These are phyloP conservation scores for Diaporthe nobilis DNA, from an alignment of 2,329 filamentous ascomycete species.

Conservation along the genomic window DNA sequence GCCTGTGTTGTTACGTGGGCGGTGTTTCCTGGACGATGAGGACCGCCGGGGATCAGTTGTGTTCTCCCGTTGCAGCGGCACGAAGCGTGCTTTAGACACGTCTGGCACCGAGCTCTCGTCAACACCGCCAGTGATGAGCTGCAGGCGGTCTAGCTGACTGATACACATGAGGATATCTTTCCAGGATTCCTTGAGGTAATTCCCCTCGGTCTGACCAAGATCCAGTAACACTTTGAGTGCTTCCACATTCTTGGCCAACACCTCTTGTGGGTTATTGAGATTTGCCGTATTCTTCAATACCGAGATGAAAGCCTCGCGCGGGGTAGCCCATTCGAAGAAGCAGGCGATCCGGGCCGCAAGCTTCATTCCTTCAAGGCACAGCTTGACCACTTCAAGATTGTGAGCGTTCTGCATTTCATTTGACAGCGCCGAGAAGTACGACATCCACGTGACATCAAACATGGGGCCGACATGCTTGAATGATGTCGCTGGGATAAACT, in stretches of 20 bases:
- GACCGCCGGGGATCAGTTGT: conserved; percentile 75
- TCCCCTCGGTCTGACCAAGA: conserved; percentile 92
- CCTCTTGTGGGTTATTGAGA: conserved; percentile 94
- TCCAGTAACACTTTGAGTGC: conserved; percentile 93
- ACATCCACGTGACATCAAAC: conserved; percentile 99
- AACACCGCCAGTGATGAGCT: conserved; percentile 94
- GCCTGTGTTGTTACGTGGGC: conserved; percentile 68
- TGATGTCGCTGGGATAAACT: conserved; percentile 93
- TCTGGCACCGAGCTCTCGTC: conserved; percentile 94
- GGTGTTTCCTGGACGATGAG: conserved; percentile 68
- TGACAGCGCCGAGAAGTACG: conserved; percentile 93
- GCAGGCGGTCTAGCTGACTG: conserved; percentile 94
- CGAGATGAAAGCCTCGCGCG: conserved; percentile 93
- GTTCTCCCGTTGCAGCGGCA: conserved; percentile 70
- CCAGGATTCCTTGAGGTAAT: conserved; percentile 91
- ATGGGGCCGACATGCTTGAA: conserved; percentile 97
- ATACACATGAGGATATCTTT: conserved; percentile 95
- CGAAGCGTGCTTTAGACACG: conserved; percentile 85
- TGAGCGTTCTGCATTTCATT: conserved; percentile 94
- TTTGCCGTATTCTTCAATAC: conserved; percentile 95
- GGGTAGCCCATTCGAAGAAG: conserved; percentile 92
- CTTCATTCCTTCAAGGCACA: conserved; percentile 96
- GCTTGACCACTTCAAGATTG: conserved; percentile 90
- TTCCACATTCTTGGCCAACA: conserved; percentile 96
- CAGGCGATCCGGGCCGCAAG: conserved; percentile 94